A percentile compares a stretch with the other conserved stretches of the same genome.
Evolutionary conservation across 192 early-diverging fungal species (phyloP).

Genomic region (Hyaloraphidium curvatum): DNA sequence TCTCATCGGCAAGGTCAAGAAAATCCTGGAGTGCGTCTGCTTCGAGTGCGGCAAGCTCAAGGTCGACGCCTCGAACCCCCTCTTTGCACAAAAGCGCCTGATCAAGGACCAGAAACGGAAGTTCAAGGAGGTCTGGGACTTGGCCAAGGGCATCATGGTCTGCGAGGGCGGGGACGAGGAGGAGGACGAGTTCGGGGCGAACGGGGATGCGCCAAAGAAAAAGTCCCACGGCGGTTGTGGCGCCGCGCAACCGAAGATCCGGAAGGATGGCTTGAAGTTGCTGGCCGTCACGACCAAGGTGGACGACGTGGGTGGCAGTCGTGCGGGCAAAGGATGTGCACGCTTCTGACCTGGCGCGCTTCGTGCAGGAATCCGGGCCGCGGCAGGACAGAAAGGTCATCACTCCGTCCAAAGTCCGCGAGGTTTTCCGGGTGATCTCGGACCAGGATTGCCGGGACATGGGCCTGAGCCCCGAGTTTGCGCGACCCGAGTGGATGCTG

Average conservation of each 20-base stretch:
- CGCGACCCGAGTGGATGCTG: conserved; percentile 97
- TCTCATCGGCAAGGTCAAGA: conserved; percentile 85
- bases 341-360: too few species aligned
- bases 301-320: not conserved
- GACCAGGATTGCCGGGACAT: conserved; percentile 69
- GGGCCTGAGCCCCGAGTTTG: conserved; percentile 76
- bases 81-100: conserved; percentile 31
- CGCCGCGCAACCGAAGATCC: conserved; percentile 53
- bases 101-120: conserved; percentile 17
- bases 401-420: conserved; percentile 52
- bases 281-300: conserved; percentile 15
- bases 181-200: conserved; percentile 26
- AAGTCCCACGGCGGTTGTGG: conserved; percentile 72
- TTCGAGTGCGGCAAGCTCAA: conserved; percentile 85
- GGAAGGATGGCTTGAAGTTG: conserved; percentile 59
- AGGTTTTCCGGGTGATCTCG: conserved; percentile 68
- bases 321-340: too few species aligned
- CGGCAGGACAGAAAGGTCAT: conserved; percentile 18
- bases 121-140: conserved; percentile 74
- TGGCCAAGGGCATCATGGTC: conserved; percentile 60
- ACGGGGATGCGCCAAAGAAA: conserved; percentile 23
- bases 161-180: conserved; percentile 59
- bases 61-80: conserved; percentile 49
- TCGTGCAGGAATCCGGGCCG: not conserved
- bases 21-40: conserved; percentile 93